These are phyloP conservation scores for Aspergillus glaucus DNA, from an alignment of 2,329 filamentous ascomycete genomes.

Conservation along the genomic window DNA sequence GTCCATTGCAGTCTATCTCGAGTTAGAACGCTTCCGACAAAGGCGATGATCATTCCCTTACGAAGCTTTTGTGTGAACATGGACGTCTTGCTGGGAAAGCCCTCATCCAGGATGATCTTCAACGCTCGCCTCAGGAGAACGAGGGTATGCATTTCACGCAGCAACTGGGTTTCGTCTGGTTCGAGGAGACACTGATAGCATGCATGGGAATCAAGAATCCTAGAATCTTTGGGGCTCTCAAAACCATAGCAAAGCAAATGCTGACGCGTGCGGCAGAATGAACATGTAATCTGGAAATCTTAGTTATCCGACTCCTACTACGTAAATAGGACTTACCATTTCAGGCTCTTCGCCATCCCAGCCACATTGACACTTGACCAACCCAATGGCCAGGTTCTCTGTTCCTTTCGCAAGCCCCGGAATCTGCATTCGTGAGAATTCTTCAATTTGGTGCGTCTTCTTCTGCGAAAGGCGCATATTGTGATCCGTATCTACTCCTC, in stretches of 20 bases:
- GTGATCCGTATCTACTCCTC: slow-evolving; percentile 5
- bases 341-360: slow-evolving; percentile 31
- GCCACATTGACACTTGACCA: slow-evolving; percentile 38
- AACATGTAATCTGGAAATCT: slow-evolving; percentile 35
- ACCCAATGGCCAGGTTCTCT: not conserved
- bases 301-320: slow-evolving; percentile 5
- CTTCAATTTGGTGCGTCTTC: slow-evolving; percentile 13
- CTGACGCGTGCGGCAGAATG: slow-evolving; percentile 41
- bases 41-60: slow-evolving; percentile 12
- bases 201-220: slow-evolving; percentile 36
- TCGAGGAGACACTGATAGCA: slow-evolving; percentile 44
- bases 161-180: slow-evolving; percentile 18
- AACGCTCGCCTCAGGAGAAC: slow-evolving; percentile 23
- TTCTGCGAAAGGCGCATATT: slow-evolving; percentile 9
- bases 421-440: slow-evolving; percentile 4
- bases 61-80: slow-evolving; percentile 25
- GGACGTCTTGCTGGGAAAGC: slow-evolving; percentile 20
- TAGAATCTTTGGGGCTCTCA: slow-evolving; percentile 27
- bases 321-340: slow-evolving; percentile 31
- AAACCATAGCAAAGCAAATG: slow-evolving; percentile 45
- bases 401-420: not conserved
- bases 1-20: slow-evolving; percentile 23
- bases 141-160: slow-evolving; percentile 22
- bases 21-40: slow-evolving; percentile 7
- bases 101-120: slow-evolving; percentile 23